Evolutionary conservation across 75 land plant genomes (phyloP), one percentile per base, ranked within the genome.

Genomic region (Pinus albicaulis): DNA sequence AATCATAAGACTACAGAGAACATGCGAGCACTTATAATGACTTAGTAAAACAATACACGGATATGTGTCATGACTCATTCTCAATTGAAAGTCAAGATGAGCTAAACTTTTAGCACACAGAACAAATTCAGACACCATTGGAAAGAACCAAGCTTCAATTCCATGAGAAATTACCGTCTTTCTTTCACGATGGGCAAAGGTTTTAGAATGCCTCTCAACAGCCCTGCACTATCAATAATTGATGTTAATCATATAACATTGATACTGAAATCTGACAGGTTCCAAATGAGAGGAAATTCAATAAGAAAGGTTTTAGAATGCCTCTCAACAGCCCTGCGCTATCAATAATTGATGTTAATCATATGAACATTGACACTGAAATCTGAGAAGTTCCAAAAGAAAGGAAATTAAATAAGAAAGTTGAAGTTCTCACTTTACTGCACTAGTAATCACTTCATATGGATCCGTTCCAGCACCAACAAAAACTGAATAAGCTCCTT

Each of bases 401-500:
- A 15, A 44, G 24, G 68, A 22, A 77, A 23, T 41, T 61, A 58
- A 55, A 76, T 31, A 22, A 1, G 24, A 71, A 28, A 31, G 7
- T 64, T 26, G 20, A 23, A 57, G 26, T 22, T 44, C 85, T 74
- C 81, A 94, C 98, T 91, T 92, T 23, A 94, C 88, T 59, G 95
- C 91, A 76, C 81, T 82, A 12, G 85, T 89, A 73, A 94, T 88
- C 66, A 92, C 95, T 72, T 94, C 89, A 80, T 88, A 94, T 22
- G 98, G 98, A 60, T 92, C 85, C 10, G 86, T 74, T 57, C 98
- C 98, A 72, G 89, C 88, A 19, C 76, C 85, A 60, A 94, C 76
- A 74, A 86, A 92, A 58, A 94, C 86, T 56, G 95, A 65, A 82
- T 94, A 83, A 57, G 70, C 74, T 7, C 91, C 89, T 26, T 88